phyloP scores from a whole-genome alignment of 2,329 filamentous ascomycete species.

The Ophiosphaerella narmari region DNA sequence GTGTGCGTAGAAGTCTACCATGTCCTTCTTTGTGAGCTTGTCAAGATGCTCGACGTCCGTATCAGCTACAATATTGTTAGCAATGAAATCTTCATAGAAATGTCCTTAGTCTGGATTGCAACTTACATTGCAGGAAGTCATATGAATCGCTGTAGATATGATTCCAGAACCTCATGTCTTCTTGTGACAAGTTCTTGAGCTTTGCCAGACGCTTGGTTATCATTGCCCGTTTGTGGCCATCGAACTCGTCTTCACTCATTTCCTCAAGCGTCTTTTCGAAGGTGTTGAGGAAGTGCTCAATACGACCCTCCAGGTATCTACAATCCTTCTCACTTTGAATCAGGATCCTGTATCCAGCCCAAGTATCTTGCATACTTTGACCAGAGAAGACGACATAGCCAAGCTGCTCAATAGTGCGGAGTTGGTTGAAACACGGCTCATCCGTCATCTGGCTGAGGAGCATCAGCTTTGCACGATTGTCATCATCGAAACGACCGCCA shows the following conservation, averaged over 20 bases:
- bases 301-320: conserved; percentile 81
- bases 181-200: conserved; percentile 86
- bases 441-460: conserved; percentile 88
- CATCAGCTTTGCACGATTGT: conserved; percentile 73
- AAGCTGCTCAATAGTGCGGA: conserved; percentile 95
- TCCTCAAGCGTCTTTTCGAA: conserved; percentile 69
- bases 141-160: conserved; percentile 86
- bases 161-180: conserved; percentile 80
- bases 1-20: conserved; percentile 76
- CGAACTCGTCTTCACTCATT: conserved; percentile 85
- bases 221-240: conserved; percentile 86
- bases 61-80: conserved; percentile 58
- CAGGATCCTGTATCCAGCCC: conserved; percentile 79
- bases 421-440: conserved; percentile 91
- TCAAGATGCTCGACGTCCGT: conserved; percentile 77
- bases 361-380: conserved; percentile 72
- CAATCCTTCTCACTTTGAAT: conserved; percentile 91
- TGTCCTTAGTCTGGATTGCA: neutral
- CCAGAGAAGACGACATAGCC: conserved; percentile 95
- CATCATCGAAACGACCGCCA: conserved; percentile 61
- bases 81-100: neutral
- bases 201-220: conserved; percentile 88
- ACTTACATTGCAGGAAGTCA: conserved; percentile 83
- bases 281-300: conserved; percentile 78
- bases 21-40: conserved; percentile 74